Base-by-base conservation (phyloP, 2,329 filamentous ascomycete genomes). In the Didymella glomerata region DNA sequence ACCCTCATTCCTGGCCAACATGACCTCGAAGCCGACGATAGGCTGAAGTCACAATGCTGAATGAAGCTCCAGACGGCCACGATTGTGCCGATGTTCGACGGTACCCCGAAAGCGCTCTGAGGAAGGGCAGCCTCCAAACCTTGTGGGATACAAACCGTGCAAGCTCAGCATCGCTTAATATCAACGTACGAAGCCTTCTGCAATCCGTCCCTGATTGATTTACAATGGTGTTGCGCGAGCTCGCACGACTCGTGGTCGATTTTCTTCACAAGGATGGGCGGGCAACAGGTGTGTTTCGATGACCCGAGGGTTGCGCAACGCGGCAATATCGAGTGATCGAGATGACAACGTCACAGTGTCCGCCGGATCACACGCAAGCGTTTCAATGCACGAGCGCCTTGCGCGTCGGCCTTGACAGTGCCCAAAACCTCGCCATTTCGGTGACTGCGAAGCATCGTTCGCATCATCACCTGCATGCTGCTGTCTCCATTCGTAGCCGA, bases 401-500 rank as follows among this genome's bases (percentile, higher is more conserved):
- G 24, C 25, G 16, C 22, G 3, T 22, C 46, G n/a, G 13, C 13
- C 7, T n/a, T 20, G 13, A 27, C 27, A 34, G 22, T 25, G 4
- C 4, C 18, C 11, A 2, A 41, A 34, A 51, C 34, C 30, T 22
- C 40, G 40, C 24, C 45, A 46, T 53, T 9, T 16, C 20, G 20
- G 45, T 54, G 45, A 34, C n/a, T 25, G 27, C 44, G 28, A 40
- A 24, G 22, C 13, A 47, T 7, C 22, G 27, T 16, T 38, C 40
- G 34, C 51, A 54, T 54, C 3, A n/a, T 51, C 50, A 54, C 50
- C 25, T 25, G 50, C 50, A 54, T 54, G 41, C 20, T 16, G 25
- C 28, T 32, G 40, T 30, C 30, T 48, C 11, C 32, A 54, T 18
- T 11, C 11, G 34, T 25, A 34, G 18, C 20, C 41, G 46, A 45